Base-by-base conservation (phyloP, 352 stramenopile species). In the Phytophthora citrophthora region DNA sequence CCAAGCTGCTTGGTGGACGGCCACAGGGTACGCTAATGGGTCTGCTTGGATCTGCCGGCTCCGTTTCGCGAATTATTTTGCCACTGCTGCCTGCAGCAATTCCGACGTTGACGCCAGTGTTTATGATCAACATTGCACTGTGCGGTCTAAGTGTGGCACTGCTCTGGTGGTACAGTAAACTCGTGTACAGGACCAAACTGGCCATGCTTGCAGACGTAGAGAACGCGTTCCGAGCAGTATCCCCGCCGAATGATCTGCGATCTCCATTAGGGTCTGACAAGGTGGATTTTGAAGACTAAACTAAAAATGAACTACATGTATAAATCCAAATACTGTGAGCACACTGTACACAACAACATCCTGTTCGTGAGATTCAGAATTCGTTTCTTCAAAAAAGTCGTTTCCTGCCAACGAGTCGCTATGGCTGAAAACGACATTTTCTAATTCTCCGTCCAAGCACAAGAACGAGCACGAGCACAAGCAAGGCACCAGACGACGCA, bases 11-110 rank as follows among this genome's bases (percentile, higher is more conserved):
- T 13, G 86, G 83, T 16, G 76, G 79, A 26, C 77, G 84, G 20
- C 86, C 84, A 5, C 86, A 94, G 64, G 86, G 86, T 38, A 94
- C 83, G 32, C 73, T 91, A 15, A 94, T 94, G 86, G 86, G 83
- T 1, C 63, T 93, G 44, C 73, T 94, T 0, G 86, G 86, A 0
- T 93, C 86, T 15, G 82, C 86, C 4, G 83, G 74, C 5, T 94
- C 86, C 0, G 68, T 91, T 9, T 90, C 81, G 54, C 83, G 86
- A 11, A 94, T 93, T 50, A 70, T 94, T 27, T 58, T 94, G 18
- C 86, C 86, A 23, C 70, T 94, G 23, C 23, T 94, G 31, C 84
- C 83, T n/a, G 81, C 81, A 8, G 81, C 83, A 11, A 83, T 92
- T 32, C 68, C 78, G 11, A 81, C 77, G 41, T 61, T 94, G 41